Evolutionary conservation across 139 green algal species (phyloP), one percentile per base, ranked within the genome.

Genomic region (Closterium sp.): DNA sequence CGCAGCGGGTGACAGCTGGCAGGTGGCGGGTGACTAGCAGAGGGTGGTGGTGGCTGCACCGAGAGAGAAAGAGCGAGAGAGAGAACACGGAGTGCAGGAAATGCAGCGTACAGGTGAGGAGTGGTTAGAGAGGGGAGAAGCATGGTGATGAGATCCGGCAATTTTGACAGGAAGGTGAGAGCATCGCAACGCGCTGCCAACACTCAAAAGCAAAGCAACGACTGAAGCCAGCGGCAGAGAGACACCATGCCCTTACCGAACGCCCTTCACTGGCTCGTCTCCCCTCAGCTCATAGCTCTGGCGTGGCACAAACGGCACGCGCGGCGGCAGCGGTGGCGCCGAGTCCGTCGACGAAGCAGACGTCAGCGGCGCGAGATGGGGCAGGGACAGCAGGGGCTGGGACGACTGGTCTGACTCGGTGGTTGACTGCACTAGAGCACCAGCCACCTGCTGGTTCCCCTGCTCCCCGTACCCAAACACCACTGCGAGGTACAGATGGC

Each of bases 241-340:
- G n/a, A n/a, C n/a, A n/a, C n/a, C n/a, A n/a, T n/a, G n/a, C n/a
- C 19, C n/a, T 21, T 31, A 91, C 89, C 89, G 89, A 16, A 91
- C n/a, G 8, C 36, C 89, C 28, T 38, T 21, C 76, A 91, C 89
- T 1, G n/a, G n/a, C 36, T 89, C 64, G 34, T 89, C 38, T 9
- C 23, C 69, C 38, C 31, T 69, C 69, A 91, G 35, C 89, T 85
- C 33, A 43, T 91, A 91, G 89, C 89, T 91, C 36, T 91, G 89
- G n/a, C 36, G 69, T 9, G 89, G 89, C 28, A 83, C 23, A 23
- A 91, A 76, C 16, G 55, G 10, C 55, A 76, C 16, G 55, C 55
- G 55, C 16, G 55, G 12, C n/a, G n/a, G n/a, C n/a, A n/a, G n/a
- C n/a, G n/a, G n/a, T n/a, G n/a, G n/a, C n/a, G n/a, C n/a, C n/a